Conservation (phyloP, 1,284 basidiomycete genomes). For the Papiliotrema nemorosa region DNA sequence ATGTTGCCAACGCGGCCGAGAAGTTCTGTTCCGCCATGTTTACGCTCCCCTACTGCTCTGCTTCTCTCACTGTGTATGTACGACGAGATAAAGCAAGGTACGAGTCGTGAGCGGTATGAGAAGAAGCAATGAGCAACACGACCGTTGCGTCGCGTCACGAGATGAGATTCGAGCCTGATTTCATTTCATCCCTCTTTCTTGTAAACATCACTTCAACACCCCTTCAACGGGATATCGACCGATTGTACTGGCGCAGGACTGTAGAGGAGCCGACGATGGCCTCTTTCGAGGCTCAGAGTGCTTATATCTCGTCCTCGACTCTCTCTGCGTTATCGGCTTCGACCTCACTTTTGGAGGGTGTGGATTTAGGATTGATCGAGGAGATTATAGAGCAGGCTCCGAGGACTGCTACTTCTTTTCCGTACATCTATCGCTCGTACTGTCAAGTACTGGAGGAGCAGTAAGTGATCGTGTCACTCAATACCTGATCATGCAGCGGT, state of each 20-base stretch:
- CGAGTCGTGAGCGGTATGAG: neutral
- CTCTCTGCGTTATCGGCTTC: slow-evolving; percentile 21
- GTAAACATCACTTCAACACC: neutral
- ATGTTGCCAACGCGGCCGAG: slow-evolving; percentile 76
- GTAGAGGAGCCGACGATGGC: neutral
- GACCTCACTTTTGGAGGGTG: slow-evolving; percentile 23
- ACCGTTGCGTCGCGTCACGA: neutral
- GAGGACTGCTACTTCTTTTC: slow-evolving; percentile 38
- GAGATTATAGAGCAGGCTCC: slow-evolving; percentile 36
- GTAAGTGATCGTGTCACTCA: slow-evolving; percentile 18
- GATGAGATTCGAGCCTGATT: neutral
- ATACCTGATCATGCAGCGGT: slow-evolving; percentile 21
- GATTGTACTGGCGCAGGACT: no score
- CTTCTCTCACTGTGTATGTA: no score
- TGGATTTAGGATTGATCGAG: slow-evolving; percentile 43
- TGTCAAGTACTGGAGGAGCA: slow-evolving; percentile 32
- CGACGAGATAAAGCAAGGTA: neutral
- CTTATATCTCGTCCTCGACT: slow-evolving; percentile 20
- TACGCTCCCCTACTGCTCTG: neutral
- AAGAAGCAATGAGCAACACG: neutral
- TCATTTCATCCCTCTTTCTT: neutral
- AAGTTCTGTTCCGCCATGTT: slow-evolving; percentile 59
- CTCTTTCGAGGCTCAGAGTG: neutral
- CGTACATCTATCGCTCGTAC: slow-evolving; percentile 36
- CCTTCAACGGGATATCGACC: neutral